These are phyloP conservation scores for Candida tetrigidarum DNA, from an alignment of 1,139 yeast species.

Conservation along the genomic window DNA sequence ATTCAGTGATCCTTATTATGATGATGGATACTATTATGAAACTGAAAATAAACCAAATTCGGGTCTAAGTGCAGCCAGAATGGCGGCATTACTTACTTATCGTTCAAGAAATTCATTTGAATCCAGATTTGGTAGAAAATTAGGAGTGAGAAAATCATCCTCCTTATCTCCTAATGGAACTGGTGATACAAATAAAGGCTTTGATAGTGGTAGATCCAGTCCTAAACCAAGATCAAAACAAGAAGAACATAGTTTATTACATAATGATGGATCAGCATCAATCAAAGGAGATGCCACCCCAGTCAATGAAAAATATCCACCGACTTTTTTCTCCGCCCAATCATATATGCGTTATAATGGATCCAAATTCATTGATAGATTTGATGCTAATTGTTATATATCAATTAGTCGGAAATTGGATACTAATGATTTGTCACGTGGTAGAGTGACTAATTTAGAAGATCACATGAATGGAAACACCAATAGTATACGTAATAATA, in stretches of 20 bases:
- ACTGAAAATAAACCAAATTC: slow-evolving; percentile 67
- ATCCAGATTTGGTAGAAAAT: slow-evolving; percentile 81
- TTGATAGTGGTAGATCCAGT: slow-evolving; percentile 5
- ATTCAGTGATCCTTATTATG: slow-evolving; percentile 91
- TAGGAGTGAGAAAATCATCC: slow-evolving; percentile 21
- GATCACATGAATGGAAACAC: slow-evolving; percentile 24
- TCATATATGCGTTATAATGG: slow-evolving; percentile 94
- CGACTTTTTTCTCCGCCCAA: slow-evolving; percentile 93
- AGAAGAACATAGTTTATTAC: slow-evolving; percentile 50
- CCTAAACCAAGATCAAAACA: slow-evolving; percentile 40
- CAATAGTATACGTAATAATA: neutral
- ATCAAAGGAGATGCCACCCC: slow-evolving; percentile 17
- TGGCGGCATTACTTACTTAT: slow-evolving; percentile 93
- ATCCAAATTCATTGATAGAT: slow-evolving; percentile 81
- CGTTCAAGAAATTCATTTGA: slow-evolving; percentile 93
- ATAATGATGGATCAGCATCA: slow-evolving; percentile 45
- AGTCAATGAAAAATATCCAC: slow-evolving; percentile 52
- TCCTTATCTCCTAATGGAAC: slow-evolving; percentile 2
- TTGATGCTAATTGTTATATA: slow-evolving; percentile 96
- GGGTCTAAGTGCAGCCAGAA: slow-evolving; percentile 95
- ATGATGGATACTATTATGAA: slow-evolving; percentile 78
- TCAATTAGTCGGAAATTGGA: slow-evolving; percentile 92
- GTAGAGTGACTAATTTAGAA: slow-evolving; percentile 46
- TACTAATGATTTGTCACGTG: slow-evolving; percentile 92
- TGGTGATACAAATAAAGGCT: no score